Evolutionary conservation across 306 rosid species (phyloP).

Genomic region (Cicer arietinum): DNA sequence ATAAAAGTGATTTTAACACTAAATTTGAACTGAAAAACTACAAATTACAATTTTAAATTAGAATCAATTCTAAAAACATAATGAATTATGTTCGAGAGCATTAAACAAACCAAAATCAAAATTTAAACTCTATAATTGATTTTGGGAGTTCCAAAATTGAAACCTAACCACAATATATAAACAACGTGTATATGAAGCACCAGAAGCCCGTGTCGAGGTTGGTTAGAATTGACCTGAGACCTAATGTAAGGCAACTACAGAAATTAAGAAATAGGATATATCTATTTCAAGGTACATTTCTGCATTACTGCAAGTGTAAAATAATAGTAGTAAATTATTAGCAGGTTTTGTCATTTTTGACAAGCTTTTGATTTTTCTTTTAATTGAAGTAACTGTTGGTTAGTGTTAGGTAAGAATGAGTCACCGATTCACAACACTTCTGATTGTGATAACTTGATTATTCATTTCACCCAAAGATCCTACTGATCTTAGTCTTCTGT

Average conservation of each 20-base stretch:
- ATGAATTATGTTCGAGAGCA: accelerated
- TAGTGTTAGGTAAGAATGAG: background rate
- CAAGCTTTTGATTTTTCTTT: slow-evolving; percentile 4
- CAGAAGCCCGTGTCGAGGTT: background rate
- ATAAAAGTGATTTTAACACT: too few species aligned
- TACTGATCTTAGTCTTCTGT: background rate
- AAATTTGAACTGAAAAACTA: too few species aligned
- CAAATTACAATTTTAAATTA: too few species aligned
- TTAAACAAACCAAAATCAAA: too few species aligned
- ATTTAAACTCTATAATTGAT: too few species aligned
- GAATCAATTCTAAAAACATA: too few species aligned
- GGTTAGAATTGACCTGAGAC: slow-evolving; percentile 16
- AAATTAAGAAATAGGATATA: background rate
- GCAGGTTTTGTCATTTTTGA: background rate
- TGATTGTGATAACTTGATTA: background rate
- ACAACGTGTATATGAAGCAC: background rate
- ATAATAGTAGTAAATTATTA: background rate
- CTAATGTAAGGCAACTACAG: slow-evolving; percentile 3
- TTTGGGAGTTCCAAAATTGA: too few species aligned
- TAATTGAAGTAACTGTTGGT: background rate
- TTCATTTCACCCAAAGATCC: background rate
- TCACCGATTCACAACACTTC: background rate
- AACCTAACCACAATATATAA: too few species aligned
- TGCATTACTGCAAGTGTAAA: background rate
- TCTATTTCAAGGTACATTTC: background rate